phyloP scores from a whole-genome alignment of 2,329 filamentous ascomycete species.

The Cordyceps fumosorosea region DNA sequence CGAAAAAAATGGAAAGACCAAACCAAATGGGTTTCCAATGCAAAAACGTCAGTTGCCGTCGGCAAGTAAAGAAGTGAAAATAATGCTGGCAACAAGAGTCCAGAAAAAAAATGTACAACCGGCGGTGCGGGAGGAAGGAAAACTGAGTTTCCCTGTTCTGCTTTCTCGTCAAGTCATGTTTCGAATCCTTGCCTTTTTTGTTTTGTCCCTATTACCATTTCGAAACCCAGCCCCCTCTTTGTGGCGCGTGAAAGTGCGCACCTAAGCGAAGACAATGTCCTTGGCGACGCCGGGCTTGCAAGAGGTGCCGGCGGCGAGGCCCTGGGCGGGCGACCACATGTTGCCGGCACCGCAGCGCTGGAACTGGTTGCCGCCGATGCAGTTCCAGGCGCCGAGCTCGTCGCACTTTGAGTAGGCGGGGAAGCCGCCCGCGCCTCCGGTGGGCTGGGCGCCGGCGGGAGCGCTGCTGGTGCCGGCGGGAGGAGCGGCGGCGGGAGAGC shows the following conservation, averaged over 20 bases:
- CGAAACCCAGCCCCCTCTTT: neutral
- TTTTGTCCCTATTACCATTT: neutral
- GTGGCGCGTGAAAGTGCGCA: no score
- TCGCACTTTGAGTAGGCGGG: constrained; percentile 39
- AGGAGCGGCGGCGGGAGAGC: constrained; percentile 1
- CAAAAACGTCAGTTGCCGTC: neutral
- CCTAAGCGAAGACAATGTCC: constrained; percentile 18
- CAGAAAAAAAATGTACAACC: neutral
- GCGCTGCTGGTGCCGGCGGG: neutral
- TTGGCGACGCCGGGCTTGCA: constrained; percentile 33
- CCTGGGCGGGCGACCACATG: constrained; percentile 41
- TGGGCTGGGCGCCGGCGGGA: constrained; percentile 1
- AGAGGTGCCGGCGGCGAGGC: constrained; percentile 47
- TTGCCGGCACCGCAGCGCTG: constrained; percentile 55
- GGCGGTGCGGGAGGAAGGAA: neutral
- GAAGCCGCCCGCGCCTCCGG: constrained; percentile 16
- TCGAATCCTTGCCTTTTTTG: neutral
- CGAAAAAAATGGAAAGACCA: neutral
- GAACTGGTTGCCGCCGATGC: constrained; percentile 48
- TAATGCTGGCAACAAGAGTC: neutral
- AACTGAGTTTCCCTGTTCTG: neutral
- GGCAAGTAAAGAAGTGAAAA: neutral
- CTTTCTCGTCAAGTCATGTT: neutral
- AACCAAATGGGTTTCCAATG: neutral
- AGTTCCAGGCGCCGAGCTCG: constrained; percentile 52